phyloP scores from a whole-genome alignment of 768 basidiomycete species.

The Lentinula sp. region DNA sequence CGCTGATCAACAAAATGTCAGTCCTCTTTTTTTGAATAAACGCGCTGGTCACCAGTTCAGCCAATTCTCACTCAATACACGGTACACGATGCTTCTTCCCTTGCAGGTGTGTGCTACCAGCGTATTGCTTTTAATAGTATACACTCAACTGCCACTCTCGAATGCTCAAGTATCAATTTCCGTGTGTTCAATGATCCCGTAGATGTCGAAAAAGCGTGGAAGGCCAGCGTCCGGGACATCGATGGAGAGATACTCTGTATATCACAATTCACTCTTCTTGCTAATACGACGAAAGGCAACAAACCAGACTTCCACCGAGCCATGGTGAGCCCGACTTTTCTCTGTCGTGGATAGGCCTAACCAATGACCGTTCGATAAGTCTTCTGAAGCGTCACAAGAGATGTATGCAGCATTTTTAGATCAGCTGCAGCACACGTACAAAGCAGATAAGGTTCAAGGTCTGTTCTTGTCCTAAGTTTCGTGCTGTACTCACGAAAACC shows the following conservation, averaged over 20 bases:
- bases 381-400: slow-evolving; percentile 56
- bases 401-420: slow-evolving; percentile 73
- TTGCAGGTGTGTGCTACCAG: not conserved
- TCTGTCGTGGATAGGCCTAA: not conserved
- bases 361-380: slow-evolving; percentile 31
- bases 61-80: not conserved
- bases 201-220: slow-evolving; percentile 71
- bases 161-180: slow-evolving; percentile 50
- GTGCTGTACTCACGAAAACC: not conserved
- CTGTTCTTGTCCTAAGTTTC: not conserved
- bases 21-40: slow-evolving; percentile 12
- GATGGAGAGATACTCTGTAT: slow-evolving; percentile 90
- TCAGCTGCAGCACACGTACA: slow-evolving; percentile 59
- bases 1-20: slow-evolving; percentile 80
- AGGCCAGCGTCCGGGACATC: slow-evolving; percentile 79
- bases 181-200: slow-evolving; percentile 63
- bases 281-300: slow-evolving; percentile 81
- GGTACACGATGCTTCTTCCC: not conserved
- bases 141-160: not conserved
- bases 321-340: slow-evolving; percentile 51
- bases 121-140: slow-evolving; percentile 3
- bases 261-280: slow-evolving; percentile 89
- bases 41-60: not conserved
- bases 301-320: slow-evolving; percentile 92
- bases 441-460: slow-evolving; percentile 79